These are phyloP conservation scores for Cicer pinnatifidum DNA, from an alignment of 306 rosid genomes.

Conservation along the genomic window DNA sequence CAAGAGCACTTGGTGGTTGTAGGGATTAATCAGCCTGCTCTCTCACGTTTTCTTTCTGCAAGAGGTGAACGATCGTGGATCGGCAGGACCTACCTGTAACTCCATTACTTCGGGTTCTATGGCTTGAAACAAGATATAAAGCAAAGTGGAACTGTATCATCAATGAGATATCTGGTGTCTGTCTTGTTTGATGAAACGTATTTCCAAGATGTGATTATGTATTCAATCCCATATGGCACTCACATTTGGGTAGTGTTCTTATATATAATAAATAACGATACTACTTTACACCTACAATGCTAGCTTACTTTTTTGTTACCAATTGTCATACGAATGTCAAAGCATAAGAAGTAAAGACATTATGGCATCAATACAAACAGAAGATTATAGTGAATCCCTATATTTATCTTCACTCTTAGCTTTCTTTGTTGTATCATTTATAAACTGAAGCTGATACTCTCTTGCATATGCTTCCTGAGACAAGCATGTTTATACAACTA, in stretches of 20 bases:
- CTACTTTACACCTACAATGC: constrained; percentile 26
- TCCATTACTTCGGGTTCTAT: constrained; percentile 16
- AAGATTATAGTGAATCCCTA: constrained; percentile 6
- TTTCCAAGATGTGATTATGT: constrained; percentile 41
- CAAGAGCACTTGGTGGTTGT: constrained; percentile 33
- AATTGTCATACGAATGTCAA: constrained; percentile 29
- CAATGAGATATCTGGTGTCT: constrained; percentile 2
- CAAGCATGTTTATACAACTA: constrained; percentile 25
- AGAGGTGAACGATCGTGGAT: constrained; percentile 29
- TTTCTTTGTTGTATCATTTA: constrained; percentile 30
- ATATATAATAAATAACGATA: background rate
- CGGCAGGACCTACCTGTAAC: constrained; percentile 13
- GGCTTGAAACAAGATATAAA: constrained; percentile 33
- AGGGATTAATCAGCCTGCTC: constrained; percentile 33
- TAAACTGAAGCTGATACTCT: constrained; percentile 33
- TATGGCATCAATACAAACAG: constrained; percentile 37
- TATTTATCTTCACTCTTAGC: constrained; percentile 32
- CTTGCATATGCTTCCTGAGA: constrained; percentile 10
- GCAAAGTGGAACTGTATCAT: background rate
- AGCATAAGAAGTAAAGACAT: constrained; percentile 31
- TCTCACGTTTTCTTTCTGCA: constrained; percentile 33
- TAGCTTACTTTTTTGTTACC: constrained; percentile 39
- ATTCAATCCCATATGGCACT: constrained; percentile 29
- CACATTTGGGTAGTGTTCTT: constrained; percentile 25
- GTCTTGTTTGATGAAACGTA: constrained; percentile 8